These are phyloP conservation scores for Monosporozyma siamensis DNA, from an alignment of 805 yeast genomes.

Conservation along the genomic window DNA sequence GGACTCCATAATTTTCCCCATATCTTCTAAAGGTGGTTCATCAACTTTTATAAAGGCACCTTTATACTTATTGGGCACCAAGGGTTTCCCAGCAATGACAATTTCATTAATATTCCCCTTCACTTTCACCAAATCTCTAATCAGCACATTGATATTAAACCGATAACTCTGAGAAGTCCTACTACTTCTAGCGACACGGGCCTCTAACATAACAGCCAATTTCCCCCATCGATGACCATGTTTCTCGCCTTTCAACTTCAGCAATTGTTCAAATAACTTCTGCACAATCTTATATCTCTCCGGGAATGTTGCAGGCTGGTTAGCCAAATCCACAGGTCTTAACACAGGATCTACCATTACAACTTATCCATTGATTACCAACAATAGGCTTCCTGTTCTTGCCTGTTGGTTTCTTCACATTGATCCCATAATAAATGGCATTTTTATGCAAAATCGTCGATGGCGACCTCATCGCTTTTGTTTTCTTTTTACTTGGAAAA, in stretches of 20 bases:
- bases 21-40: background rate
- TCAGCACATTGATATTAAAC: slow-evolving; percentile 25
- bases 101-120: slow-evolving; percentile 24
- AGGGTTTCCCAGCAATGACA: slow-evolving; percentile 16
- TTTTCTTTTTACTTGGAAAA: background rate
- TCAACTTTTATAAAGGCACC: background rate
- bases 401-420: too few relatives aligned
- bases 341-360: slow-evolving; percentile 3
- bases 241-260: slow-evolving; percentile 12
- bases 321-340: slow-evolving; percentile 24
- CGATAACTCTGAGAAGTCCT: slow-evolving; percentile 24
- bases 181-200: slow-evolving; percentile 21
- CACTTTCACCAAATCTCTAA: slow-evolving; percentile 23
- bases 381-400: too few relatives aligned
- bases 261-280: slow-evolving; percentile 18
- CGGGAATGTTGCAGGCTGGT: slow-evolving; percentile 26
- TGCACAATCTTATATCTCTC: slow-evolving; percentile 26
- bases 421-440: too few relatives aligned
- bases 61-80: slow-evolving; percentile 5
- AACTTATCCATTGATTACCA: too few relatives aligned
- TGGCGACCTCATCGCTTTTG: background rate
- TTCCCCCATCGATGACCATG: slow-evolving; percentile 6
- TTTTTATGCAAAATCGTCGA: background rate
- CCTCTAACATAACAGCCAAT: slow-evolving; percentile 22
- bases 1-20: slow-evolving; percentile 11